Conservation (phyloP, 2,329 filamentous ascomycete species). For the Fusarium nanum region DNA sequence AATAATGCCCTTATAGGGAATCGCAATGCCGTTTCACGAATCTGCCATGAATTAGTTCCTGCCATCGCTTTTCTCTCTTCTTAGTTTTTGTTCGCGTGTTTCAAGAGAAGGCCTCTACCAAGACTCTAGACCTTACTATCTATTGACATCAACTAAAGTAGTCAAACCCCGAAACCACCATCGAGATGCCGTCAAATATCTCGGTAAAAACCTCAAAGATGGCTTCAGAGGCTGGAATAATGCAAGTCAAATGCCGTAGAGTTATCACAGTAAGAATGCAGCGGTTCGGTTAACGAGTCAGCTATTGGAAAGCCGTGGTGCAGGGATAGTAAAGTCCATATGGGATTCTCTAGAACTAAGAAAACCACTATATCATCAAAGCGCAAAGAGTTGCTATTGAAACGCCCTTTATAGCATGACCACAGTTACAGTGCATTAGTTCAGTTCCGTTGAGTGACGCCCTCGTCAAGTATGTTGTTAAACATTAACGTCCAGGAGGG, state of each 20-base stretch:
- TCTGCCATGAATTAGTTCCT: neutral
- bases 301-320: neutral
- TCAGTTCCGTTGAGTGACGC: constrained; percentile 6
- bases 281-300: neutral
- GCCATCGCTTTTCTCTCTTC: neutral
- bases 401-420: constrained; percentile 7
- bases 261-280: neutral
- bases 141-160: neutral
- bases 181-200: neutral
- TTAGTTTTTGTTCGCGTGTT: neutral
- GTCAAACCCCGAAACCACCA: neutral
- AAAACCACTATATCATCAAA: constrained; percentile 5
- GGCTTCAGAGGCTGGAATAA: neutral
- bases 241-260: neutral
- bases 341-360: neutral
- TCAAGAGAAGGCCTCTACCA: neutral
- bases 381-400: constrained; percentile 1
- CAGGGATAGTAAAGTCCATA: neutral
- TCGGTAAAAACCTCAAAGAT: neutral
- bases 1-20: neutral
- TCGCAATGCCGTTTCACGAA: neutral
- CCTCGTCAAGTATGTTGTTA: constrained; percentile 1
- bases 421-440: constrained; percentile 8
- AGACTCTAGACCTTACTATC: neutral
- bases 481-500: neutral